Evolutionary conservation across 192 early-diverging fungal genomes (phyloP).

Genomic region (Gigaspora rosea): DNA sequence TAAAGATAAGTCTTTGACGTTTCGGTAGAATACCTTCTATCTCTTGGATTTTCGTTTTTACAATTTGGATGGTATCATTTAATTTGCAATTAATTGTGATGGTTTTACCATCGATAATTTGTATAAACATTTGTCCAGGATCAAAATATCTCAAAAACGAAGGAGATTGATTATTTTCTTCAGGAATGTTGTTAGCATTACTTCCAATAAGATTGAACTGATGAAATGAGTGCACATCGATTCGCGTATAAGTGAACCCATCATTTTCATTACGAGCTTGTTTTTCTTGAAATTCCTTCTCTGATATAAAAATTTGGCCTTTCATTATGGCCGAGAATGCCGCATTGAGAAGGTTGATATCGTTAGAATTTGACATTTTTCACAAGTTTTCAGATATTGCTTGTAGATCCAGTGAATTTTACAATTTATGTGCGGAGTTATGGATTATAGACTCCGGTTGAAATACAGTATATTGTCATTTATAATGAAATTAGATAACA

Average conservation of each 20-base stretch:
- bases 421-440: no score
- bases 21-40: constrained; percentile 76
- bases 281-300: constrained; percentile 11
- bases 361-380: neutral
- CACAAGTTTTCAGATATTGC: no score
- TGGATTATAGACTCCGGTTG: no score
- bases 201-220: neutral
- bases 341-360: constrained; percentile 17
- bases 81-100: constrained; percentile 82
- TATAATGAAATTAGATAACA: no score
- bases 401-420: no score
- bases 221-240: neutral
- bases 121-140: constrained; percentile 25
- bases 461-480: no score
- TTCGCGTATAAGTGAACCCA: no score
- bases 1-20: constrained; percentile 69
- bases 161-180: no score
- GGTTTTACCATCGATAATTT: constrained; percentile 87
- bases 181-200: no score
- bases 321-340: neutral
- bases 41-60: constrained; percentile 76
- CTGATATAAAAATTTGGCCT: neutral
- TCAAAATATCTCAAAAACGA: no score
- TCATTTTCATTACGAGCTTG: neutral
- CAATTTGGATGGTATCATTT: constrained; percentile 64